Evolutionary conservation across 345 rosid genomes (phyloP), one percentile per base, ranked within the genome.

Genomic region (Carallia pectinifolia): DNA sequence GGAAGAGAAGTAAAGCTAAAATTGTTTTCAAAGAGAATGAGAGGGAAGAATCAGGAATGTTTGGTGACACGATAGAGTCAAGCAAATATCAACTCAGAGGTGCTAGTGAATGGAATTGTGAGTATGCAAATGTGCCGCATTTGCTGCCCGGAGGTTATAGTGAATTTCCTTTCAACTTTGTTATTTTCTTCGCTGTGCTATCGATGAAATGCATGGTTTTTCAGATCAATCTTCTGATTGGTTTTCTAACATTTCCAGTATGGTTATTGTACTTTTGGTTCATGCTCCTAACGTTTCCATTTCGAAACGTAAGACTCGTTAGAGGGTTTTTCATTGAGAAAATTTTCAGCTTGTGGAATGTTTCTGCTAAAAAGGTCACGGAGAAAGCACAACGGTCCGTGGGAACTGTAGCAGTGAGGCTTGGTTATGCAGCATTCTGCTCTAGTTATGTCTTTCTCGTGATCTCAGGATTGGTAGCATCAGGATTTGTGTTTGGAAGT

Each of bases 401-500:
- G 17, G 27, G 65, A 17, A 64, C 34, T 8, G 30, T 55, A 36
- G 71, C 55, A 10, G 17, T 65, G 66, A 76, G 69, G 62, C 54
- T 71, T 29, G 76, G 66, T 0, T 56, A n/a, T 36, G 86, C 74
- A 58, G n/a, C 68, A 10, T 64, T 83, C 53, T 74, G 76, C 71
- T 75, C 78, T 62, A 65, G 61, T 37, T 75, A 70, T 73, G 69
- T 66, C 10, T 71, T 71, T 52, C 18, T 70, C 16, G 29, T 73
- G 75, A 75, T 77, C 34, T 1, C 71, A 5, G 82, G 77, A 47
- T 64, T 80, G 67, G 53, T 78, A 47, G 61, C 50, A 0, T 73
- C 58, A 31, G 77, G 82, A 12, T 80, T 80, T 53, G 40, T 78
- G 16, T 39, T 75, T 1, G 76, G 80, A 1, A 66, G 82, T 44